Evolutionary conservation across 163 green algal species (phyloP).

Genomic region (Chloroidium sp.): DNA sequence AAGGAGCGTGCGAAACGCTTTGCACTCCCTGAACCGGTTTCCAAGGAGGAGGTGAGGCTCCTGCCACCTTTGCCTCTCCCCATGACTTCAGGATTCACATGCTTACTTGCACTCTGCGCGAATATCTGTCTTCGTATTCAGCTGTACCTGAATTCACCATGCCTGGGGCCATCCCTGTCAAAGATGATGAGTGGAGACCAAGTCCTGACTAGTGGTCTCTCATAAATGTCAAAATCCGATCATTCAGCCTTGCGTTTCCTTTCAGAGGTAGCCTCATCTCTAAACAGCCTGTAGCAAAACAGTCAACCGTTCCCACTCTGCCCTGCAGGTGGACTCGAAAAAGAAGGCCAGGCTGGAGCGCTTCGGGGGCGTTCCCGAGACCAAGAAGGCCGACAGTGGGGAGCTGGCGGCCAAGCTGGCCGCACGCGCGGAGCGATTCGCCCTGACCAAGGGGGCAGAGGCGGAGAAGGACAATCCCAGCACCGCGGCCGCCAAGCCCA

Average conservation of each 20-base stretch:
- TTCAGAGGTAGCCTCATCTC: not conserved
- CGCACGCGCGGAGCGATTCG: slow-evolving; percentile 1
- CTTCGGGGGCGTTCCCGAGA: not conserved
- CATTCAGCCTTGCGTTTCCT: not conserved
- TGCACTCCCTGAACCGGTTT: slow-evolving; percentile 2
- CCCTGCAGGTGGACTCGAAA: slow-evolving; percentile 3
- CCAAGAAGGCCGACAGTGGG: not conserved
- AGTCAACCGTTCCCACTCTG: not conserved
- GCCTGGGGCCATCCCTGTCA: no score
- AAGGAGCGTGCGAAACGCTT: slow-evolving; percentile 15
- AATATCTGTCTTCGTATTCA: not conserved
- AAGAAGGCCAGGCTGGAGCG: slow-evolving; percentile 4
- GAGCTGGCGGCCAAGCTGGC: not conserved
- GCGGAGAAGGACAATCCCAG: not conserved
- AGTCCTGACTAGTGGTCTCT: no score
- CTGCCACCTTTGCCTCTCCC: not conserved
- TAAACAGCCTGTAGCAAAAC: not conserved
- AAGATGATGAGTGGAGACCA: no score
- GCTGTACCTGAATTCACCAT: not conserved
- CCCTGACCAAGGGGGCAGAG: slow-evolving; percentile 5
- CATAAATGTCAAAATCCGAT: not conserved
- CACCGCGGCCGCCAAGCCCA: not conserved
- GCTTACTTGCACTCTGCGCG: not conserved
- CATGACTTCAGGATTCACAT: not conserved
- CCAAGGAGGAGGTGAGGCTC: slow-evolving; percentile 4